Percentiles rank a stretch among this genome's conserved stretches.
Evolutionary conservation across 495 filamentous ascomycete genomes (phyloP).

Genomic region (Xylaria scruposa): DNA sequence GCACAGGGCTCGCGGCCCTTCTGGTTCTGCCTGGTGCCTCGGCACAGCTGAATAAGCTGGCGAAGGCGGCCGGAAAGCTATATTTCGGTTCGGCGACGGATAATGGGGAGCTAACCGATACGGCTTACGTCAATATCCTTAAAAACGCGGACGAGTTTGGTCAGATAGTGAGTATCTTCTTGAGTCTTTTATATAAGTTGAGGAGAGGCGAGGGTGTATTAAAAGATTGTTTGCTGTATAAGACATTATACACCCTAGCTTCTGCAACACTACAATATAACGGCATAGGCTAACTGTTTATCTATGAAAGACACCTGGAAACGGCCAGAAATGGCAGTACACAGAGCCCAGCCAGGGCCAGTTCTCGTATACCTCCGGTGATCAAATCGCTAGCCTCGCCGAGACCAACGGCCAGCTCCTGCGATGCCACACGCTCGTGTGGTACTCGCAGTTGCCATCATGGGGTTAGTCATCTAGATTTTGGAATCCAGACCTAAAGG

Average conservation of each 20-base stretch:
- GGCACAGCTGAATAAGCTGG: slow-evolving; percentile 58
- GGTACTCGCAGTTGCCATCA: slow-evolving; percentile 65
- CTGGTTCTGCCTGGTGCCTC: slow-evolving; percentile 37
- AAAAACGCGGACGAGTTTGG: slow-evolving; percentile 62
- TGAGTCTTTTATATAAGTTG: background rate
- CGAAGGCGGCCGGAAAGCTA: slow-evolving; percentile 52
- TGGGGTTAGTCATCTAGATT: slow-evolving; percentile 49
- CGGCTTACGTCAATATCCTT: slow-evolving; percentile 53
- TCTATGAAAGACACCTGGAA: slow-evolving; percentile 54
- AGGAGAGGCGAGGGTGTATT: background rate
- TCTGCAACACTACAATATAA: background rate
- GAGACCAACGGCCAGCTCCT: slow-evolving; percentile 60
- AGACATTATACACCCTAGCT: background rate
- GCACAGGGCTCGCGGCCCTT: slow-evolving; percentile 33
- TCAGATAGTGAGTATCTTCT: slow-evolving; percentile 41
- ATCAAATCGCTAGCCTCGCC: slow-evolving; percentile 58
- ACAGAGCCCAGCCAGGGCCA: slow-evolving; percentile 46
- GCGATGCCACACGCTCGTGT: slow-evolving; percentile 67
- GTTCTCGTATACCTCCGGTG: slow-evolving; percentile 60
- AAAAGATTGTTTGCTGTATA: background rate
- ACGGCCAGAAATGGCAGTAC: slow-evolving; percentile 63
- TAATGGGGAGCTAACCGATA: slow-evolving; percentile 59
- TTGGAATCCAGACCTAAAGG: background rate
- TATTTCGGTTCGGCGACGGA: slow-evolving; percentile 69
- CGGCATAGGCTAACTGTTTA: background rate